Evolutionary conservation across 2,329 filamentous ascomycete genomes (phyloP).

Genomic region (Penicillium glabrum): DNA sequence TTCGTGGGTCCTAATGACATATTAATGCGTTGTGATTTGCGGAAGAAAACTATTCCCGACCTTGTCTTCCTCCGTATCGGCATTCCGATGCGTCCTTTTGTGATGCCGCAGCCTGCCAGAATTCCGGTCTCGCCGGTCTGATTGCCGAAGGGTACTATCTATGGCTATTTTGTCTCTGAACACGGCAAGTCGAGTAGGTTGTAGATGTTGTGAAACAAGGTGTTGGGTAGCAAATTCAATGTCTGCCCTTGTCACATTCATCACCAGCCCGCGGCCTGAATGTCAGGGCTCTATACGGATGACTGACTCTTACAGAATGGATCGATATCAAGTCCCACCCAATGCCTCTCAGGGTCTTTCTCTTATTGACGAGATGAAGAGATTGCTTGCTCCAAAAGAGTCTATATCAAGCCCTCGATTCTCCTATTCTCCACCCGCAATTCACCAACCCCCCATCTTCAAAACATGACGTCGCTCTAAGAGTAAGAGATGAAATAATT

Average conservation of each 20-base stretch:
- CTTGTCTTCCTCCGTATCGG: slow-evolving; percentile 20
- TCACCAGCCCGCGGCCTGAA: slow-evolving; percentile 22
- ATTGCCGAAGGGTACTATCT: neutral
- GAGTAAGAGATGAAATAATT: slow-evolving; percentile 49
- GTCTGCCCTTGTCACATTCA: neutral
- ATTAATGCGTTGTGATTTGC: slow-evolving; percentile 13
- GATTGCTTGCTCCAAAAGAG: no score
- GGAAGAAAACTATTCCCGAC: slow-evolving; percentile 11
- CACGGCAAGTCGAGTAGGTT: neutral
- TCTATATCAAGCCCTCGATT: no score
- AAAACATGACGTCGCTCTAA: slow-evolving; percentile 36
- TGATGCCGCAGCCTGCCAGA: slow-evolving; percentile 1
- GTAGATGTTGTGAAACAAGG: neutral
- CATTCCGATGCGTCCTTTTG: slow-evolving; percentile 14
- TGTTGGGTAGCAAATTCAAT: neutral
- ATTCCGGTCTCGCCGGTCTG: slow-evolving; percentile 16
- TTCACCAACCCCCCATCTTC: no score
- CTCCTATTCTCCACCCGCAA: no score
- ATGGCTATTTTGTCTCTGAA: neutral
- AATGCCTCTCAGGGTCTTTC: no score
- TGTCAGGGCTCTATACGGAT: no score
- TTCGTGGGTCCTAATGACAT: slow-evolving; percentile 9
- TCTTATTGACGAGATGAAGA: no score
- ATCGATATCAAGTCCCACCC: no score
- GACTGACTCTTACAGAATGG: no score